Evolutionary conservation across 345 rosid genomes (phyloP).

Genomic region (rapeseed (Brassica napus)): Da-Ae NC_063450.1:35346001-35346500

Average conservation of each 20-base stretch:
- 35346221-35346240: constrained; percentile 4
- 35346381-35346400: background rate
- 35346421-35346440: background rate
- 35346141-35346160: too few relatives aligned
- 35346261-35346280: background rate
- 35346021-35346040: too few relatives aligned
- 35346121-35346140: too few relatives aligned
- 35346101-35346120: too few relatives aligned
- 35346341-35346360: background rate
- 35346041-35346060: too few relatives aligned
- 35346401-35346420: background rate
- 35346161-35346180: too few relatives aligned
- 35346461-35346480: background rate
- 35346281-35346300: background rate
- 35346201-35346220: background rate
- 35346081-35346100: too few relatives aligned
- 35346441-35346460: background rate
- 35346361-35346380: background rate
- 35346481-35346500: background rate
- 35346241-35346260: background rate
- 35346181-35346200: too few relatives aligned
- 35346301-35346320: background rate
- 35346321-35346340: background rate
- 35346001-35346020: too few relatives aligned
- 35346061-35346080: too few relatives aligned